A percentile compares a stretch with the other conserved stretches of the same genome.
phyloP scores from a whole-genome alignment of 2,329 filamentous ascomycete genomes.

The Paraphaeosphaeria sporulosa region DNA sequence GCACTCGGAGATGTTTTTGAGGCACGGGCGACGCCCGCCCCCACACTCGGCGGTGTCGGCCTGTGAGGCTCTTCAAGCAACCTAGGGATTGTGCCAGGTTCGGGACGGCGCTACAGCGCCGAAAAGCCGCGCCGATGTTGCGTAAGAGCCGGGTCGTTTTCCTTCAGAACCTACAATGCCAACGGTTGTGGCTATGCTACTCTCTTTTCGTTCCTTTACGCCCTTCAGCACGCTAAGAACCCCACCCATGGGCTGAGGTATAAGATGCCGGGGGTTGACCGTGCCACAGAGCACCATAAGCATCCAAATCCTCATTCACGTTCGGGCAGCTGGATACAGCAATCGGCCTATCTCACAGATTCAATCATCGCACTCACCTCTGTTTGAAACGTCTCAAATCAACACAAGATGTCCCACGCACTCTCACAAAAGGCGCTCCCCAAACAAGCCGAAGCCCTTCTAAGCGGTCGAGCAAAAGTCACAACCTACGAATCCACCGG shows the following conservation, averaged over 20 bases:
- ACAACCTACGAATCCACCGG: constrained; percentile 39
- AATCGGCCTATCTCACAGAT: neutral
- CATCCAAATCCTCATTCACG: neutral
- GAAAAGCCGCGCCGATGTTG: neutral
- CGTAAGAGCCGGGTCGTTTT: neutral
- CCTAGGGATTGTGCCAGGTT: neutral
- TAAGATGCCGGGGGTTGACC: neutral
- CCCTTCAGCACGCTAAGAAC: neutral
- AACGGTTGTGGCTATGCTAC: neutral
- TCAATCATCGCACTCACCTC: too few relatives aligned
- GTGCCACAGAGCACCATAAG: neutral
- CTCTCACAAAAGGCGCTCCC: constrained; percentile 19
- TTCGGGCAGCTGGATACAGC: neutral
- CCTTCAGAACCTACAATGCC: neutral
- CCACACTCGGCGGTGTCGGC: neutral
- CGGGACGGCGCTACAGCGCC: neutral
- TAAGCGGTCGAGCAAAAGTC: constrained; percentile 33
- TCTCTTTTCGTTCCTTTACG: too few relatives aligned
- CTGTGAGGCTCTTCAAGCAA: neutral
- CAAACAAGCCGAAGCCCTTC: constrained; percentile 32
- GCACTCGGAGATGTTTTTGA: constrained; percentile 4
- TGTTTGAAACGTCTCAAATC: too few relatives aligned
- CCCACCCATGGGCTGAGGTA: neutral
- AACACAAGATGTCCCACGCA: constrained; percentile 4
- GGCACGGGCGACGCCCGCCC: neutral